A percentile compares a stretch with the other conserved stretches of the same genome.
Evolutionary conservation across 805 yeast genomes (phyloP).

Genomic region (Candida awuae): DNA sequence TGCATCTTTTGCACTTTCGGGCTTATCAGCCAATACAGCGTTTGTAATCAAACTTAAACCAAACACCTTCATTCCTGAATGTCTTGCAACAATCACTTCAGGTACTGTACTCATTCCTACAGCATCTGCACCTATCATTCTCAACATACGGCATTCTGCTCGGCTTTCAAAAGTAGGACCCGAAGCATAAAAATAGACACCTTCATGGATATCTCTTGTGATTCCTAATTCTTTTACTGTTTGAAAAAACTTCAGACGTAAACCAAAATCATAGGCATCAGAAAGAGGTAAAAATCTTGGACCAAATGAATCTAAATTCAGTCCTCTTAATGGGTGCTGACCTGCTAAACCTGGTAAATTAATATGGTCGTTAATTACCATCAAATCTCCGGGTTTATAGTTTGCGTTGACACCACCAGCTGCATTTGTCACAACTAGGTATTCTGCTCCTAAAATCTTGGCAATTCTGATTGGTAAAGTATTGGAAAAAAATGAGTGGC

Average conservation of each 20-base stretch:
- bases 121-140: slow-evolving; percentile 76
- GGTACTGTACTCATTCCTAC: slow-evolving; percentile 99
- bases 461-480: slow-evolving; percentile 82
- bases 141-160: slow-evolving; percentile 78
- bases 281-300: slow-evolving; percentile 83
- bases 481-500: slow-evolving; percentile 72
- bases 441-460: slow-evolving; percentile 48
- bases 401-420: slow-evolving; percentile 78
- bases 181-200: slow-evolving; percentile 73
- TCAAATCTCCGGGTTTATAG: slow-evolving; percentile 77
- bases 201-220: slow-evolving; percentile 69
- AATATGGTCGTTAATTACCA: slow-evolving; percentile 85
- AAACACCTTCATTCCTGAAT: slow-evolving; percentile 70
- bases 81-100: slow-evolving; percentile 88
- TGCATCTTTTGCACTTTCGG: slow-evolving; percentile 56
- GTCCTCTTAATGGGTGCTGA: slow-evolving; percentile 78
- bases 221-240: slow-evolving; percentile 40
- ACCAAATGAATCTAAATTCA: slow-evolving; percentile 72
- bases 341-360: slow-evolving; percentile 91
- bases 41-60: slow-evolving; percentile 87
- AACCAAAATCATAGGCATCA: slow-evolving; percentile 76
- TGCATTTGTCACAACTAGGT: slow-evolving; percentile 85
- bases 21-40: slow-evolving; percentile 61
- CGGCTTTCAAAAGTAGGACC: slow-evolving; percentile 94
- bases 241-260: slow-evolving; percentile 54